phyloP scores from a whole-genome alignment of 2,329 filamentous ascomycete species.

The Erysiphe pulchra region DNA sequence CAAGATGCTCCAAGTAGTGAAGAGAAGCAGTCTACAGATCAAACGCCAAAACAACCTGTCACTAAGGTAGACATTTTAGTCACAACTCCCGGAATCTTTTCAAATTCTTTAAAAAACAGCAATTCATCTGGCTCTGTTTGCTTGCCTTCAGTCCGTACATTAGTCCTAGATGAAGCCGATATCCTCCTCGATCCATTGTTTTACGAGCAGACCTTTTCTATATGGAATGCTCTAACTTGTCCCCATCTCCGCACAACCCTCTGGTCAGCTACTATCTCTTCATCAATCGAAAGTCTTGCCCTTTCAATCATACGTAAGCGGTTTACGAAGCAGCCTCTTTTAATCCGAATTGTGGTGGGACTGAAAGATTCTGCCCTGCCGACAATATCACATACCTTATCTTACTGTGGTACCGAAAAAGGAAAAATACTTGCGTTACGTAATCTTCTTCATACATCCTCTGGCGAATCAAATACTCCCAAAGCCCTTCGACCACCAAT shows the following conservation, averaged over 20 bases:
- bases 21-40: slow-evolving; percentile 9
- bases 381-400: slow-evolving; percentile 68
- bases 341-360: slow-evolving; percentile 68
- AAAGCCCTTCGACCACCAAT: slow-evolving; percentile 55
- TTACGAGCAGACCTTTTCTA: slow-evolving; percentile 58
- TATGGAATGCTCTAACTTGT: slow-evolving; percentile 59
- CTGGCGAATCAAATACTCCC: slow-evolving; percentile 21
- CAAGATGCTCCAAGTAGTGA: slow-evolving; percentile 11
- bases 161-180: slow-evolving; percentile 85
- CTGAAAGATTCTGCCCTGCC: slow-evolving; percentile 89
- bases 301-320: slow-evolving; percentile 37
- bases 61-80: slow-evolving; percentile 60
- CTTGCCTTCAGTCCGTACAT: slow-evolving; percentile 40
- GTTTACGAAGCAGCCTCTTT: slow-evolving; percentile 23
- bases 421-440: slow-evolving; percentile 82
- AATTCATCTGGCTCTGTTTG: slow-evolving; percentile 17
- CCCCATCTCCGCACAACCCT: slow-evolving; percentile 48
- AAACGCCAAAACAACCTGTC: slow-evolving; percentile 19
- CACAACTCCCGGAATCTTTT: slow-evolving; percentile 52
- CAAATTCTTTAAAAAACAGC: slow-evolving; percentile 39
- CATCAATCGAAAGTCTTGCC: slow-evolving; percentile 62
- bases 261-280: slow-evolving; percentile 95
- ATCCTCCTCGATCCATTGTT: slow-evolving; percentile 82
- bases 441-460: slow-evolving; percentile 59
- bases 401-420: slow-evolving; percentile 76